Base-by-base conservation (phyloP, 2,329 filamentous ascomycete genomes). In the Trichoderma sp. region DNA sequence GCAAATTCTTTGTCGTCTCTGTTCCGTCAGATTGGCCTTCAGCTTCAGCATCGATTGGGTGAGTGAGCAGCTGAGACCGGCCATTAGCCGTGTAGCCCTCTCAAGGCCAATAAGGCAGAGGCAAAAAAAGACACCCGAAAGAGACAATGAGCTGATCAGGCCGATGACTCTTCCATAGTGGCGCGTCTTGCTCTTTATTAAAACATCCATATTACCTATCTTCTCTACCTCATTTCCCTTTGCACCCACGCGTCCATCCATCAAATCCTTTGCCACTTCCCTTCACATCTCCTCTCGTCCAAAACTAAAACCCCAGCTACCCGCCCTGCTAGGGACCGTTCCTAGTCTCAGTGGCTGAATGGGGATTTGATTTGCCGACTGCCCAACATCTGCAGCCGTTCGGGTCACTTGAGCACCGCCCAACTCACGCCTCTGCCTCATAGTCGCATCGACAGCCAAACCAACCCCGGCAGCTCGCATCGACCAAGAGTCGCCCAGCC, bases 331-430 rank as follows among this genome's bases (percentile, higher is more conserved):
- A 60, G 57, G 57, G 21, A 11, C 57, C 26, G 18, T 60, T 11
- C 28, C 12, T 60, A 69, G 53, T 32, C 36, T 51, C 14, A 21
- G 36, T 58, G 56, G 64, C 64, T 67, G 64, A 67, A 18, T 34
- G 18, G 47, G 30, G 30, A 32, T 36, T 36, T 3, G 21, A 43
- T 67, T 24, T 28, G 61, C 61, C 61, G 26, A 24, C 6, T 47
- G 39, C 61, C 26, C 56, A 34, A 11, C 34, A 28, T 43, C 28
- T 30, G 39, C 15, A 51, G 18, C 56, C 43, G 28, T 26, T 61
- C n/a, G 64, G 66, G 66, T 62, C 66, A 53, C 57, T 70, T 62
- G 66, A 70, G 24, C 66, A 36, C 57, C 66, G 66, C 66, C 66
- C 66, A 70, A 70, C 66, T 70, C n/a, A 62, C 66, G 66, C 57